Evolutionary conservation across 352 stramenopile species (phyloP), one percentile per base, ranked within the genome.

Genomic region (Poterioochromonas sp.): DNA sequence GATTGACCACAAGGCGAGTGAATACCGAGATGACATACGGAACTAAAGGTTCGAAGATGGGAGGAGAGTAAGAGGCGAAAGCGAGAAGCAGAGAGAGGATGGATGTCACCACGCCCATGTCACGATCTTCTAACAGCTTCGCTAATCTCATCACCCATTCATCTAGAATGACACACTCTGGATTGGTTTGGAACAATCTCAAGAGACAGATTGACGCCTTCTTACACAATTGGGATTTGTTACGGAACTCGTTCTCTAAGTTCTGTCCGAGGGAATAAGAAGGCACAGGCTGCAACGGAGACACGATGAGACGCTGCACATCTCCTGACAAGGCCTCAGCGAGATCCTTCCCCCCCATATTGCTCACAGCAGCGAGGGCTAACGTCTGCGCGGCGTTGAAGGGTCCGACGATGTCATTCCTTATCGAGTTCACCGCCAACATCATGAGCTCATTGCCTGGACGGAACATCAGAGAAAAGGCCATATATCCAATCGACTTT

Each of bases 401-500:
- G 26, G 87, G 86, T 3, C 86, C 90, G 76, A 91, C 94, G 77
- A 98, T 86, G 82, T 99, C 95, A 80, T 94, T 96, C 40, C 94
- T 89, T 80, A 99, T 97, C 3, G 91, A 97, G 82, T 97, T 97
- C 76, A 98, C 90, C 53, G 98, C 90, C 1, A 96, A 87, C 53
- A 82, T 85, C 79, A 92, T 91, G 80, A 90, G 82, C 12, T 88
- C 80, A 65, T 86, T 65, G 20, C 77, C 78, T 40, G 80, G 90
- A 76, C 95, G 93, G 73, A 99, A 86, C 64, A 99, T 81, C 77
- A 98, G 90, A 80, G 91, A 96, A 73, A 97, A 90, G 41, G 94
- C 94, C 29, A 97, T 87, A 82, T 99, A 99, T 18, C 95, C 95
- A 47, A 98, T 91, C 80, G 88, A 78, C 71, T 90, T 91, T 53